Evolutionary conservation across 1,139 yeast genomes (phyloP).

Genomic region (Candida anutae): DNA sequence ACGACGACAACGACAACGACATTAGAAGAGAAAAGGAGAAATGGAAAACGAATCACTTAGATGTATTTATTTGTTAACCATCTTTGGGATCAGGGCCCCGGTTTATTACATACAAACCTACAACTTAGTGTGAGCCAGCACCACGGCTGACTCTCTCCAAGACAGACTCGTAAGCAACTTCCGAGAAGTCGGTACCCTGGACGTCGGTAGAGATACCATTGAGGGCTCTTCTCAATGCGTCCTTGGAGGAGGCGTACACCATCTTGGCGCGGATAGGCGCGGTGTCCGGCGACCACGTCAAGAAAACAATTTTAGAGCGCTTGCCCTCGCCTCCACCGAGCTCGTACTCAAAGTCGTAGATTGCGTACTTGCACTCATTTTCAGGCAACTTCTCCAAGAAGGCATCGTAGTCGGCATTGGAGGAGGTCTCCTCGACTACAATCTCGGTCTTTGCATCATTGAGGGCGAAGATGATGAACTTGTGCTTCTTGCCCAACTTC

Average conservation of each 20-base stretch:
- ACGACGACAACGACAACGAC: too few species aligned
- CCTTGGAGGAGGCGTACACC: slow-evolving; percentile 97
- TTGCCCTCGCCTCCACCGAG: slow-evolving; percentile 87
- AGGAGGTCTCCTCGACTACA: slow-evolving; percentile 79
- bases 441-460: slow-evolving; percentile 85
- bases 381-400: slow-evolving; percentile 89
- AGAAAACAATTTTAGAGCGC: slow-evolving; percentile 89
- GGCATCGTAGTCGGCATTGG: slow-evolving; percentile 65
- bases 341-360: slow-evolving; percentile 94
- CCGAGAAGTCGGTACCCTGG: slow-evolving; percentile 97
- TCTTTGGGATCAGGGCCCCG: too few species aligned
- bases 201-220: slow-evolving; percentile 91
- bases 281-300: slow-evolving; percentile 97
- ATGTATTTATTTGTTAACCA: too few species aligned
- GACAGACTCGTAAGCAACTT: slow-evolving; percentile 89
- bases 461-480: slow-evolving; percentile 73
- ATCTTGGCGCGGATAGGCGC: slow-evolving; percentile 93
- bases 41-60: too few species aligned
- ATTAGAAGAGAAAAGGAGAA: too few species aligned
- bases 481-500: slow-evolving; percentile 87
- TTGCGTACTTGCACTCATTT: slow-evolving; percentile 92
- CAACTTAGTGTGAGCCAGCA: slow-evolving; percentile 39
- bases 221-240: slow-evolving; percentile 93
- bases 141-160: slow-evolving; percentile 86
- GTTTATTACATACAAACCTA: too few species aligned